phyloP scores from a whole-genome alignment of 257 asterid genomes.

The Penstemon newberryi region DNA sequence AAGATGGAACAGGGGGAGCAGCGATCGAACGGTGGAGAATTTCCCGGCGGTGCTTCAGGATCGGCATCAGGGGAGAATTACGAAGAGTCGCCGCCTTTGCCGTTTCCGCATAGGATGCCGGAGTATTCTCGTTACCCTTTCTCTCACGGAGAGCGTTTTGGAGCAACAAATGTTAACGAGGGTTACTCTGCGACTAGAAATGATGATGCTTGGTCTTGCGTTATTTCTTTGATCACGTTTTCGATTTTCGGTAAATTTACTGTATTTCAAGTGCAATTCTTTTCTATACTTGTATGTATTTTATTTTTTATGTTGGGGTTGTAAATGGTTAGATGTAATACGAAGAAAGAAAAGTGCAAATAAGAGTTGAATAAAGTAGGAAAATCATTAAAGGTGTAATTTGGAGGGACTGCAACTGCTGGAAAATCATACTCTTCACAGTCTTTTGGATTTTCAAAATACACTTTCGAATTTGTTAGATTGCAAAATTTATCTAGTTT shows the following conservation, averaged over 20 bases:
- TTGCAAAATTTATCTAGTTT: not conserved
- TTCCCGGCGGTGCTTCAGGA: constrained; percentile 36
- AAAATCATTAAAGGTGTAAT: too few relatives aligned
- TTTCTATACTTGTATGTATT: not conserved
- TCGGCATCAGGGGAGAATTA: constrained; percentile 33
- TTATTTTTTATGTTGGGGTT: constrained; percentile 18
- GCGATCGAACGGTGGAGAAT: constrained; percentile 28
- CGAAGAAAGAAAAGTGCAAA: not conserved
- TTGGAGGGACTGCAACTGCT: not conserved
- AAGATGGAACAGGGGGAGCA: constrained; percentile 40
- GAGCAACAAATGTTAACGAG: constrained; percentile 1
- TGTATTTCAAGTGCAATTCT: not conserved
- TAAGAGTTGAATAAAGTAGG: not conserved
- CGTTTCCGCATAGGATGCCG: constrained; percentile 50
- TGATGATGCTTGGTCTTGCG: constrained; percentile 62
- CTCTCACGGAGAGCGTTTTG: constrained; percentile 29
- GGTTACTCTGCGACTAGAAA: constrained; percentile 20
- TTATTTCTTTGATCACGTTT: constrained; percentile 51
- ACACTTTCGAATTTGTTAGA: not conserved
- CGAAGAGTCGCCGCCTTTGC: constrained; percentile 58
- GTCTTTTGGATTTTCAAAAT: not conserved
- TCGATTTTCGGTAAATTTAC: constrained; percentile 55
- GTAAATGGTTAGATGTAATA: not conserved
- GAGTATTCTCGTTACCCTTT: constrained; percentile 27
- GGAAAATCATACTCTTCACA: not conserved